Percentiles rank a stretch among this genome's conserved stretches.
Conservation (phyloP, 2,329 filamentous ascomycete genomes). For the Claviceps africana region DNA sequence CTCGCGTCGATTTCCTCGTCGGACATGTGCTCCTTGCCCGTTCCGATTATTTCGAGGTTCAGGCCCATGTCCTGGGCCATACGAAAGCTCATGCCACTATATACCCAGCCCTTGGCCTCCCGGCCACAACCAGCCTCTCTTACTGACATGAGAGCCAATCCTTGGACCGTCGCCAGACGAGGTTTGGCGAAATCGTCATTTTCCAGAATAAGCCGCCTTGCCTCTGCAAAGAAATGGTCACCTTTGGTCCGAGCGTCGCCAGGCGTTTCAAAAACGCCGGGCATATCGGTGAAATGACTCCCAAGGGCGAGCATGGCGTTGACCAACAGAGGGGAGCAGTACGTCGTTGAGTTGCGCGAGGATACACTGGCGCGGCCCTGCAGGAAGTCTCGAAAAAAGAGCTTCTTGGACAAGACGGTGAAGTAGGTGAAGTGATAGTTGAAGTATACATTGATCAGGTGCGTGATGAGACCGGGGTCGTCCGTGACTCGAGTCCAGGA, state of each 20-base stretch:
- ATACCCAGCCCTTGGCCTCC: constrained; percentile 95
- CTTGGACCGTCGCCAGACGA: constrained; percentile 79
- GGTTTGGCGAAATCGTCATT: constrained; percentile 90
- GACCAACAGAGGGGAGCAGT: constrained; percentile 81
- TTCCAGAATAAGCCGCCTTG: constrained; percentile 76
- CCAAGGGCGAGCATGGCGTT: constrained; percentile 89
- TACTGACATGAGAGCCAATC: constrained; percentile 88
- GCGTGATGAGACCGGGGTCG: constrained; percentile 64
- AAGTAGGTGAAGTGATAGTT: constrained; percentile 97
- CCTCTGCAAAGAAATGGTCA: constrained; percentile 91
- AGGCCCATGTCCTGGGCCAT: constrained; percentile 93
- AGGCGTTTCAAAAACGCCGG: constrained; percentile 55
- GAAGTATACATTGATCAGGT: constrained; percentile 95
- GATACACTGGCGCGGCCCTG: constrained; percentile 47
- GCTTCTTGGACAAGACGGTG: constrained; percentile 69
- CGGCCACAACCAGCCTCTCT: constrained; percentile 87
- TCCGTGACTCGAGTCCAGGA: constrained; percentile 82
- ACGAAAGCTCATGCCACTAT: constrained; percentile 94
- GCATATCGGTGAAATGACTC: constrained; percentile 76
- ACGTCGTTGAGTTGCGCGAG: constrained; percentile 42
- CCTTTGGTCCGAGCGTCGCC: constrained; percentile 76
- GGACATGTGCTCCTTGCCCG: constrained; percentile 47
- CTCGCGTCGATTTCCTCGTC: constrained; percentile 82
- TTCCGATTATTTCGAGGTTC: constrained; percentile 64
- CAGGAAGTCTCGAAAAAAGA: constrained; percentile 79